Evolutionary conservation across 345 rosid genomes (phyloP), one percentile per base, ranked within the genome.

Genomic region (Streptanthus diversifolius): DNA sequence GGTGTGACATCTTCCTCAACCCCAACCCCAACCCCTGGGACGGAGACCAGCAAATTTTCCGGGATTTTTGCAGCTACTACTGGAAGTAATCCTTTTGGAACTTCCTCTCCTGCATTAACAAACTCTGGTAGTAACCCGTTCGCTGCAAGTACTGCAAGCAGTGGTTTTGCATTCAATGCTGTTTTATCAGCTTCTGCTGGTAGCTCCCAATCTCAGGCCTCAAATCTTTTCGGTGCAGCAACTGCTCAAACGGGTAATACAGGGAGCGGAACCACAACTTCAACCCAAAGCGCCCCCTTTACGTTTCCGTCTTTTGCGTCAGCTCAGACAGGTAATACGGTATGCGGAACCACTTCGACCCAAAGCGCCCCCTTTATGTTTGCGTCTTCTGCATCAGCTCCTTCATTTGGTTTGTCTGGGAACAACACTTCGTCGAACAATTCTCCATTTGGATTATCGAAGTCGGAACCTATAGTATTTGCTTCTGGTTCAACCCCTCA

Each of bases 401-500:
- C 91, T 30, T 72, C 85, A 65, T 87, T 82, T 77, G 79, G 82
- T 15, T 60, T 71, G 62, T 70, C 76, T 59, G 88, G 81, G 54
- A 86, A 59, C 73, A 85, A 59, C 73, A 35, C 82, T n/a, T 51
- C 80, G 54, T 70, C 93, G 21, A 79, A 81, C 63, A 78, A 80
- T 65, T 82, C 86, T 15, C 40, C 76, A 22, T 86, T 85, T 82
- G 82, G 84, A 8, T 73, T 85, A 13, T 85, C 97, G 55, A 30
- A 79, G 74, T 22, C 87, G 21, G 78, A 58, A n/a, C 70, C 76
- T 25, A 66, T 76, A 35, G 73, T 70, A 29, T 84, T 85, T 65
- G 52, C 81, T 75, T 81, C 88, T 11, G 78, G 81, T 54, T 24
- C 86, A 5, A 49, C 86, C n/a, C 86, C 85, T 73, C 93, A 88